These are phyloP conservation scores for Eutypella sp. DNA, from an alignment of 2,329 filamentous ascomycete genomes.

Conservation along the genomic window DNA sequence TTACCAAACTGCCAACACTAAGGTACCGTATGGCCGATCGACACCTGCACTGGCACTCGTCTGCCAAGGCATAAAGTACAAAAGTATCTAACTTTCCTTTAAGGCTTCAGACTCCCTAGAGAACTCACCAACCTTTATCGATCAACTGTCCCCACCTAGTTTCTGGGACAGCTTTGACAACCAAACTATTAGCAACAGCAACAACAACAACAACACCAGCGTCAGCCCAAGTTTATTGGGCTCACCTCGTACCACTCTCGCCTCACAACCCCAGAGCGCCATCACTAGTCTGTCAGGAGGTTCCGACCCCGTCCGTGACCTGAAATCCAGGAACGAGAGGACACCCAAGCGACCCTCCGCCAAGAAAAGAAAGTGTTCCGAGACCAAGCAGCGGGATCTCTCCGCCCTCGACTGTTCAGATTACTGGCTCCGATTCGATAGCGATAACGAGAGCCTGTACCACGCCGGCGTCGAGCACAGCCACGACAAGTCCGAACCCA, in stretches of 20 bases:
- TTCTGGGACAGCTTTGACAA: slow-evolving; percentile 30
- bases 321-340: slow-evolving; percentile 23
- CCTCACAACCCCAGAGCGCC: slow-evolving; percentile 22
- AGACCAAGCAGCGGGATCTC: slow-evolving; percentile 23
- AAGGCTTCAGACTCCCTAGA: slow-evolving; percentile 27
- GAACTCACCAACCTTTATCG: slow-evolving; percentile 25
- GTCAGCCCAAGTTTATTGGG: slow-evolving; percentile 24
- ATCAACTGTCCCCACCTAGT: slow-evolving; percentile 26
- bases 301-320: too few species aligned
- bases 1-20: slow-evolving; percentile 27
- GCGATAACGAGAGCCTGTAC: slow-evolving; percentile 28
- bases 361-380: slow-evolving; percentile 26
- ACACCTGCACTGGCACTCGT: slow-evolving; percentile 3
- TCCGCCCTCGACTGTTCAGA: slow-evolving; percentile 30
- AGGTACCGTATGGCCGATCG: slow-evolving; percentile 19
- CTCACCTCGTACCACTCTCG: slow-evolving; percentile 22
- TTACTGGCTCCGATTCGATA: slow-evolving; percentile 32
- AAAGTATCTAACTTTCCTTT: slow-evolving; percentile 12
- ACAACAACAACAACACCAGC: too few species aligned
- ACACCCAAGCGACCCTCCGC: slow-evolving; percentile 19
- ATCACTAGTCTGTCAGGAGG: slow-evolving; percentile 22
- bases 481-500: slow-evolving; percentile 13
- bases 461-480: slow-evolving; percentile 14
- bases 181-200: too few species aligned
- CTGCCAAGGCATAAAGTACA: slow-evolving; percentile 5